Conservation (phyloP, 768 basidiomycete genomes). For the Artomyces pyxidatus region DNA sequence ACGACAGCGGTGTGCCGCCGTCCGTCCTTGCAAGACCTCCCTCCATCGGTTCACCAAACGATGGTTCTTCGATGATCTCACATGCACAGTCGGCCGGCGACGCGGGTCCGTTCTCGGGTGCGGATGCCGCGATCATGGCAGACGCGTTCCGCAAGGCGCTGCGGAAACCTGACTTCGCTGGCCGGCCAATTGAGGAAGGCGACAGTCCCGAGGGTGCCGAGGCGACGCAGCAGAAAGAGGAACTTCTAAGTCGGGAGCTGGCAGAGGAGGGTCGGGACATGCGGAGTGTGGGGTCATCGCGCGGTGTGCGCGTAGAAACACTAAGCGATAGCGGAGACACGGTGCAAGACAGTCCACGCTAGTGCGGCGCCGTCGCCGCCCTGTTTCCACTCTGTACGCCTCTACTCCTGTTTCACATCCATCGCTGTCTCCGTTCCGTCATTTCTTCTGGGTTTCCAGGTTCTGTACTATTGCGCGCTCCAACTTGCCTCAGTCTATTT, state of each 20-base stretch:
- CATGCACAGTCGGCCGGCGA: slow-evolving; percentile 52
- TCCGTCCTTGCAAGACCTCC: slow-evolving; percentile 22
- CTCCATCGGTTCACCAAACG: slow-evolving; percentile 30
- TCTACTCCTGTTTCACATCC: background rate
- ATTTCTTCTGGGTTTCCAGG: slow-evolving; percentile 11
- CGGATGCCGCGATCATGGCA: slow-evolving; percentile 89
- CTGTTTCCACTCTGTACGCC: background rate
- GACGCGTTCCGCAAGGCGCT: slow-evolving; percentile 86
- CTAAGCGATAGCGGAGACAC: slow-evolving; percentile 39
- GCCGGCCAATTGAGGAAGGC: slow-evolving; percentile 58
- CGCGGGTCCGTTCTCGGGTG: slow-evolving; percentile 66
- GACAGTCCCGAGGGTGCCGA: slow-evolving; percentile 47
- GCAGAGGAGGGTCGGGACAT: slow-evolving; percentile 89
- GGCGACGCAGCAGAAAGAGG: slow-evolving; percentile 28
- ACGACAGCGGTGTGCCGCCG: slow-evolving; percentile 15
- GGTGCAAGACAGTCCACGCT: slow-evolving; percentile 17
- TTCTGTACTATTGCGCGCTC: slow-evolving; percentile 13
- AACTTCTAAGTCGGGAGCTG: slow-evolving; percentile 61
- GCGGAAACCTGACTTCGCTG: slow-evolving; percentile 84
- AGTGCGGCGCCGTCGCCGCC: slow-evolving; percentile 36
- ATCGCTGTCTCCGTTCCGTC: background rate
- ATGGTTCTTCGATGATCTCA: slow-evolving; percentile 69
- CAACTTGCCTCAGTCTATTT: slow-evolving; percentile 7
- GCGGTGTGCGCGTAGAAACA: slow-evolving; percentile 74
- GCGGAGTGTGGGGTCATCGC: slow-evolving; percentile 70